These are phyloP conservation scores for Dillenia suffruticosa DNA, from an alignment of 164 flowering plant genomes.

Conservation along the genomic window DNA sequence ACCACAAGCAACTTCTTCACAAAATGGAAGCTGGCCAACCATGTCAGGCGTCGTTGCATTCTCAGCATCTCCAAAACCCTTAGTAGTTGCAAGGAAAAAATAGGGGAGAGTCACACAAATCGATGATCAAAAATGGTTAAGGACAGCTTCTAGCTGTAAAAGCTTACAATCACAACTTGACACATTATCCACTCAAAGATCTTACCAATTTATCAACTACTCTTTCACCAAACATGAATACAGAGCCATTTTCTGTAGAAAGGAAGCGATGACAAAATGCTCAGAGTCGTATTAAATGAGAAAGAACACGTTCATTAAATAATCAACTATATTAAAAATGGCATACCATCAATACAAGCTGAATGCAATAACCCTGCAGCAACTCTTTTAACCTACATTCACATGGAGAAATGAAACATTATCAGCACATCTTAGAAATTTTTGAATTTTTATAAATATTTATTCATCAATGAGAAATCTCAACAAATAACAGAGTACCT, in stretches of 20 bases:
- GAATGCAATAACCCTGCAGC: constrained; percentile 94
- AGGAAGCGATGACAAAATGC: neutral
- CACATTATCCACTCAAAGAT: neutral
- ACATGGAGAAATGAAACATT: constrained; percentile 3
- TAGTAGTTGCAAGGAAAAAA: constrained; percentile 7
- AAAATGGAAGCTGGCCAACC: constrained; percentile 48
- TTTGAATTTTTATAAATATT: neutral
- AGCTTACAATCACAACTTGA: neutral
- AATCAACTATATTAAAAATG: neutral
- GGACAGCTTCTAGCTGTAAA: neutral
- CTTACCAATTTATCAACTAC: constrained; percentile 48
- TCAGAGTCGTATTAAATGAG: neutral
- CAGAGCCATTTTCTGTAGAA: constrained; percentile 71
- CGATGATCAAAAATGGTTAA: constrained; percentile 1
- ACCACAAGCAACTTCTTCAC: constrained; percentile 85
- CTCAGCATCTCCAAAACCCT: constrained; percentile 52
- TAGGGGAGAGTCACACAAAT: constrained; percentile 6
- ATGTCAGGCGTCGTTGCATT: constrained; percentile 42
- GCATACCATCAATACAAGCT: constrained; percentile 72
- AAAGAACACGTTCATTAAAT: neutral
- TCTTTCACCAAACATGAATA: constrained; percentile 76
- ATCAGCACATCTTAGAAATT: neutral
- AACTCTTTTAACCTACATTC: constrained; percentile 54
- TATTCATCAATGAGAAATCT: neutral
- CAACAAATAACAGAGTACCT: constrained; percentile 45